Evolutionary conservation across 768 basidiomycete species (phyloP).

Genomic region (Mycena capillaripes): DNA sequence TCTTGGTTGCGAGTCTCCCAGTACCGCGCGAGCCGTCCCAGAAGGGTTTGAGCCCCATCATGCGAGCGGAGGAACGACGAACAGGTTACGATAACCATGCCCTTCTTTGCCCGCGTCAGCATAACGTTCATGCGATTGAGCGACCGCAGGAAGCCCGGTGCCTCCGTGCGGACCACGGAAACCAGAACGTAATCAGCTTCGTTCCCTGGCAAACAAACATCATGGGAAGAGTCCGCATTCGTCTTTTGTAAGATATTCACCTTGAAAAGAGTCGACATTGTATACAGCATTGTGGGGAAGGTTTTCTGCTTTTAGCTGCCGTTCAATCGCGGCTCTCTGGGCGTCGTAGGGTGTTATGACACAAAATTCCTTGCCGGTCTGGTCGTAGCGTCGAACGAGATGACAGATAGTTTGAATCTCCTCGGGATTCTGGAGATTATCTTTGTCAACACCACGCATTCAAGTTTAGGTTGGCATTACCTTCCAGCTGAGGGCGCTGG

Average conservation of each 20-base stretch:
- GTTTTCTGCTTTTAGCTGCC: conserved; percentile 26
- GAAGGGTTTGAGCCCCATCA: conserved; percentile 6
- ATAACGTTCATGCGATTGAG: conserved; percentile 21
- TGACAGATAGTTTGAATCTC: conserved; percentile 58
- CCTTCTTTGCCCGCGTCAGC: conserved; percentile 13
- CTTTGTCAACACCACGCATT: conserved; percentile 37
- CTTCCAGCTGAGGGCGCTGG: conserved; percentile 58
- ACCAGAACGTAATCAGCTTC: conserved; percentile 23
- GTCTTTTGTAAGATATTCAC: conserved; percentile 1
- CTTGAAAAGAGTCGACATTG: conserved; percentile 61
- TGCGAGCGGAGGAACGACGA: conserved; percentile 15
- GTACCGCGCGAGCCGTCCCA: conserved; percentile 19
- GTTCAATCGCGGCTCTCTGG: conserved; percentile 52
- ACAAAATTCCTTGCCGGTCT: conserved; percentile 50
- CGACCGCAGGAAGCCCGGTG: conserved; percentile 18
- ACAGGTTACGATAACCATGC: conserved; percentile 15
- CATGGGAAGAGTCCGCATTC: neutral
- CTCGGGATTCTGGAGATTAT: conserved; percentile 51
- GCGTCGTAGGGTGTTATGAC: conserved; percentile 70
- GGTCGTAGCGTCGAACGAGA: conserved; percentile 55
- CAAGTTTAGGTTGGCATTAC: conserved; percentile 43
- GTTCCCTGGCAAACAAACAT: conserved; percentile 5
- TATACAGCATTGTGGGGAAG: conserved; percentile 48
- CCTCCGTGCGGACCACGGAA: conserved; percentile 20
- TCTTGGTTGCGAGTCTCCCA: neutral